phyloP scores from a whole-genome alignment of 805 yeast genomes.

The Starmera quercuum region DNA sequence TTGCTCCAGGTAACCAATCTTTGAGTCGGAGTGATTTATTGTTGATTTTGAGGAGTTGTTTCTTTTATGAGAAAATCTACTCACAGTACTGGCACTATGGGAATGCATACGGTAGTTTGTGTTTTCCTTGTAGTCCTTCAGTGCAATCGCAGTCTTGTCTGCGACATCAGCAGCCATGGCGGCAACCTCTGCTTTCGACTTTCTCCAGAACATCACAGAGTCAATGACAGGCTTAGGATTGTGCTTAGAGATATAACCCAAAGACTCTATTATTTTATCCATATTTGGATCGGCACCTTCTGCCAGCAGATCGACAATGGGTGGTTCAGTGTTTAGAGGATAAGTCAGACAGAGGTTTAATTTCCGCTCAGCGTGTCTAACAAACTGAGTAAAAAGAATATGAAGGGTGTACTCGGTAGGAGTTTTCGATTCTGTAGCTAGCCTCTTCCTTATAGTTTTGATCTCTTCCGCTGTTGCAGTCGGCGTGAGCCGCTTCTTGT shows the following conservation, averaged over 20 bases:
- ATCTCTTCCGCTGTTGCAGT: constrained; percentile 16
- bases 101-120: constrained; percentile 18
- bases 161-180: constrained; percentile 49
- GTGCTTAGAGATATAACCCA: constrained; percentile 84
- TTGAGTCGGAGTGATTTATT: constrained; percentile 44
- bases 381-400: constrained; percentile 91
- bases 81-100: constrained; percentile 24
- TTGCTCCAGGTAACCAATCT: constrained; percentile 35
- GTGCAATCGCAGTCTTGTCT: constrained; percentile 28
- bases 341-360: constrained; percentile 62
- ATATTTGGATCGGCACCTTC: constrained; percentile 84
- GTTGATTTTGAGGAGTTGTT: constrained; percentile 41
- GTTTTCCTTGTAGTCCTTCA: constrained; percentile 24
- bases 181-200: constrained; percentile 84
- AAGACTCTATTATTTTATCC: constrained; percentile 75
- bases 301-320: constrained; percentile 66
- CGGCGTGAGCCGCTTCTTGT: constrained; percentile 8
- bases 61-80: constrained; percentile 36
- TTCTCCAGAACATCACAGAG: constrained; percentile 97
- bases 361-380: constrained; percentile 86
- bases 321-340: constrained; percentile 67
- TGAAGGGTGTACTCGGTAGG: constrained; percentile 91
- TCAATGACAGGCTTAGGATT: constrained; percentile 96
- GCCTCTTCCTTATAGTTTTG: constrained; percentile 23
- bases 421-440: constrained; percentile 52